Evolutionary conservation across 1,284 basidiomycete species (phyloP), one percentile per base, ranked within the genome.

Genomic region (Leccinum cinnamomeum): DNA sequence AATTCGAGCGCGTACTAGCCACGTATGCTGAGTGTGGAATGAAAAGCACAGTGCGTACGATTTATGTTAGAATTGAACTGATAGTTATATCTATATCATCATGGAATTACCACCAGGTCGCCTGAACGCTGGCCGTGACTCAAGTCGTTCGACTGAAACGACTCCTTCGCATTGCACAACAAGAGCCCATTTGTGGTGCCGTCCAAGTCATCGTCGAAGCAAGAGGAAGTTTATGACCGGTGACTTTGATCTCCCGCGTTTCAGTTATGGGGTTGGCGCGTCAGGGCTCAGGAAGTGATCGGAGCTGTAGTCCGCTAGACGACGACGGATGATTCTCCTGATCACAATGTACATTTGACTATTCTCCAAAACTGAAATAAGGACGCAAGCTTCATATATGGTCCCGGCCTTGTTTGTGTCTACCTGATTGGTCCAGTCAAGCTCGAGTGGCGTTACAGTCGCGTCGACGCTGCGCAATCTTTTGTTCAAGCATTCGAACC

Each of bases 1-100:
- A 90, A 90, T 64, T 88, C 89, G 1, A 97, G 94, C 68, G 82
- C 84, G 6, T 94, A 97, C 76, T 98, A 95, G 95, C 94, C 95
- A 2, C 94, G 98, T 76, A 80, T 93, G 1, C 78, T 95, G 35
- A 91, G 88, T 62, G 78, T 91, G 39, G 87, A 88, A 48, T 77
- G 78, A 60, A 76, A 76, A 39, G 67, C 71, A 18, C 69, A 72
- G 84, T 86, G 65, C 66, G 81, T 75, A 12, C 44, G 5, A 63
- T 50, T n/a, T 54, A 11, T 16, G 50, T 48, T n/a, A 18, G 55
- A 33, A 58, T 59, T 25, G 1, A 5, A 50, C 10, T 6, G 5
- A 33, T 46, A 28, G 20, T 53, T 46, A 39, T 35, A 35, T 35
- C 33, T 37, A 14, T 37, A 10, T 30, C 12, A 37, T 37, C 25